Conservation (phyloP, 352 stramenopile species). For the Globisporangium nagaii region DNA sequence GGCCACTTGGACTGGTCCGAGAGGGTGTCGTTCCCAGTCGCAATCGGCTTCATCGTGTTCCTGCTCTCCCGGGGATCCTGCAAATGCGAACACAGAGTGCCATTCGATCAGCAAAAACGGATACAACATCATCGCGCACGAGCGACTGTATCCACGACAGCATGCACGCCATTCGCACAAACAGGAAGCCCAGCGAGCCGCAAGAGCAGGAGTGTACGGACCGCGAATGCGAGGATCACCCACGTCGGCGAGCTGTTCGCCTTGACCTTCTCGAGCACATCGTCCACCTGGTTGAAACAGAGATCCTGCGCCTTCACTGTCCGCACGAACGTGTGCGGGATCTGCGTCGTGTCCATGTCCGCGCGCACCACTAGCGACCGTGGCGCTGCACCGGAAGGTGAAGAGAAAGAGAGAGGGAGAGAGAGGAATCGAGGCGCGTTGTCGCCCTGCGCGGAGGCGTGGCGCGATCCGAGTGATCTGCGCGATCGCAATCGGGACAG, state of each 20-base stretch:
- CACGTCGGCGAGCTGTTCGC: slow-evolving; percentile 58
- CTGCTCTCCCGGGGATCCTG: slow-evolving; percentile 73
- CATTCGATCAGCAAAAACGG: too few species aligned
- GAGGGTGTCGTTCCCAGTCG: slow-evolving; percentile 55
- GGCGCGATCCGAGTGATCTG: too few species aligned
- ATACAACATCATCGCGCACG: neutral
- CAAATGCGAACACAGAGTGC: too few species aligned
- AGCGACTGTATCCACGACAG: neutral
- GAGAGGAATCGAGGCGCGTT: too few species aligned
- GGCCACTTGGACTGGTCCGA: slow-evolving; percentile 74
- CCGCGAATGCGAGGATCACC: slow-evolving; percentile 72
- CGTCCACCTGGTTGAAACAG: slow-evolving; percentile 72
- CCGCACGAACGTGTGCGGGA: slow-evolving; percentile 78
- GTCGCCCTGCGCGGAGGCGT: too few species aligned
- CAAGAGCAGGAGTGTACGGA: slow-evolving; percentile 20
- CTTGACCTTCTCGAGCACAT: slow-evolving; percentile 63
- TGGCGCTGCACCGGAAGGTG: too few species aligned
- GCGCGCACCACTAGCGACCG: neutral
- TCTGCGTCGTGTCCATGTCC: slow-evolving; percentile 37
- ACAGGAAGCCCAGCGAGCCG: neutral
- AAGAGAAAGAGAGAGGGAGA: neutral
- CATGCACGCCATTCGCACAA: neutral
- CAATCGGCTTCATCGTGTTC: slow-evolving; percentile 77
- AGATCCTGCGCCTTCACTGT: slow-evolving; percentile 79
- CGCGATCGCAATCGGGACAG: too few species aligned